These are phyloP conservation scores for Hyphopichia buzzinii DNA, from an alignment of 1,139 yeast genomes.

Conservation along the genomic window DNA sequence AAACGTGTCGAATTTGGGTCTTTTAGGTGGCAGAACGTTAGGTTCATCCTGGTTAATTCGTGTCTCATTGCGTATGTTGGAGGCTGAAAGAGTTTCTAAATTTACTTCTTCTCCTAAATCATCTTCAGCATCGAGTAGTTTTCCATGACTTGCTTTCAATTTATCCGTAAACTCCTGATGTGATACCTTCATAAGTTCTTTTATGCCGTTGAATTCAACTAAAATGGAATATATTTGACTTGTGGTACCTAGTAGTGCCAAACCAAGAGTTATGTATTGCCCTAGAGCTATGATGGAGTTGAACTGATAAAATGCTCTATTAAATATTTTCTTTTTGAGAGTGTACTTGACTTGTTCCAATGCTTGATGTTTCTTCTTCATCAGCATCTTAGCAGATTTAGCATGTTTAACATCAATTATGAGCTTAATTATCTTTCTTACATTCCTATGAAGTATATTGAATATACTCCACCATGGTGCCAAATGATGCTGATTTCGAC, in stretches of 20 bases:
- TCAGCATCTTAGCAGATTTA: conserved; percentile 13
- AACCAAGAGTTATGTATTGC: conserved; percentile 73
- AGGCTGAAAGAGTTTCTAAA: too few species aligned
- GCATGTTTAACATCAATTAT: conserved; percentile 18
- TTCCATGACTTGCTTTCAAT: conserved; percentile 1
- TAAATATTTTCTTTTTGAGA: conserved; percentile 35
- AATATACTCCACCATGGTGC: conserved; percentile 76
- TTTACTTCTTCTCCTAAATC: conserved; percentile 29
- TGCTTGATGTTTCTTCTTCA: conserved; percentile 15
- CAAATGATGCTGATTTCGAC: conserved; percentile 72
- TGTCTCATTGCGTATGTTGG: too few species aligned
- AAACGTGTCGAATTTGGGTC: not conserved
- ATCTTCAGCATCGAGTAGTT: conserved; percentile 11
- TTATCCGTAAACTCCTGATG: not conserved
- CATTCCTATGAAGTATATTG: conserved; percentile 58
- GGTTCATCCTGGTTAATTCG: not conserved
- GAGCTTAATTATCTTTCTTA: conserved; percentile 38
- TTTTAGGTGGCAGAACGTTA: not conserved
- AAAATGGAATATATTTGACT: conserved; percentile 45
- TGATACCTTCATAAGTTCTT: not conserved
- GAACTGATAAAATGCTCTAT: conserved; percentile 57
- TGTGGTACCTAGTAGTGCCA: conserved; percentile 60
- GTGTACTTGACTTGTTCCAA: conserved; percentile 32
- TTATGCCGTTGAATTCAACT: conserved; percentile 20
- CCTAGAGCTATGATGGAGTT: conserved; percentile 71